Conservation (phyloP, 179 eudicot species). For the Kewa caespitosa region DNA sequence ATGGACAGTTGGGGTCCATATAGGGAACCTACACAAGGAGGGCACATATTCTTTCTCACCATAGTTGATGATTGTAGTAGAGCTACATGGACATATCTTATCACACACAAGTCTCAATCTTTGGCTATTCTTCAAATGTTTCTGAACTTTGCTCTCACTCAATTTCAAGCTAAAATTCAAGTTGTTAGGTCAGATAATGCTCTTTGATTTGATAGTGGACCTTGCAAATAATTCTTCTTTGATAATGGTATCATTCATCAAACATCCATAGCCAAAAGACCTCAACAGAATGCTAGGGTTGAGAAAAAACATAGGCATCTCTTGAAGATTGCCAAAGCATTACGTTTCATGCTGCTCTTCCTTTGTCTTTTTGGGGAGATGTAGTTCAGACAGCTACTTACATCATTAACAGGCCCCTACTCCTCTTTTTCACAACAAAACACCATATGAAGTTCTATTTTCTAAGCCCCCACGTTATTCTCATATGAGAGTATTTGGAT, state of each 20-base stretch:
- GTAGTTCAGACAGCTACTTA: neutral
- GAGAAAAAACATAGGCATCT: neutral
- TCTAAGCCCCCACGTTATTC: neutral
- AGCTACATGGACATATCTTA: neutral
- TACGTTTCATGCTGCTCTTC: neutral
- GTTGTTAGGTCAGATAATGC: slow-evolving; percentile 2
- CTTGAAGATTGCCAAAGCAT: neutral
- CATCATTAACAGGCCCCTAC: neutral
- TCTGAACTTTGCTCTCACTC: neutral
- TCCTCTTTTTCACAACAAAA: neutral
- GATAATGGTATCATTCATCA: neutral
- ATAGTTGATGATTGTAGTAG: slow-evolving; percentile 16
- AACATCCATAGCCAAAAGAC: neutral
- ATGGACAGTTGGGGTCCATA: neutral
- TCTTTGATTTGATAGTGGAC: neutral
- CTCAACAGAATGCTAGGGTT: slow-evolving; percentile 3
- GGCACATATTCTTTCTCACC: too few relatives aligned
- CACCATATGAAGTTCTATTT: neutral
- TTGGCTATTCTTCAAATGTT: neutral
- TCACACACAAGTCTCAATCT: neutral
- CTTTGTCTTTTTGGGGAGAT: neutral
- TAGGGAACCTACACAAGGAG: too few relatives aligned
- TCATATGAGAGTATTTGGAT: neutral
- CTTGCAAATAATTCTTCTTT: neutral
- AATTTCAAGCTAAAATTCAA: neutral